Evolutionary conservation across 768 basidiomycete genomes (phyloP).

Genomic region (Imleria badia): DNA sequence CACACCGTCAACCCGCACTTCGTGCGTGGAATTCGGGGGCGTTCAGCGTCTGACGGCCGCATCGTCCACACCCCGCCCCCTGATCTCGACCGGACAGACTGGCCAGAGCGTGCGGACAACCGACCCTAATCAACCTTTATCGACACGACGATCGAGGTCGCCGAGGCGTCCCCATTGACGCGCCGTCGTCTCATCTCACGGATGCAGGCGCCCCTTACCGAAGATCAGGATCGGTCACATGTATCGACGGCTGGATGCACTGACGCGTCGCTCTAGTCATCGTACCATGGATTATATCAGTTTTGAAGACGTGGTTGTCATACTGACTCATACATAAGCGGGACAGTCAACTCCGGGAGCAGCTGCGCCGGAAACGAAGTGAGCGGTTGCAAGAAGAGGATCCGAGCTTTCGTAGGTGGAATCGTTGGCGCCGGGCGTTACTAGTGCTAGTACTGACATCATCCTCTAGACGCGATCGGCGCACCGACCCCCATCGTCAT

Average conservation of each 20-base stretch:
- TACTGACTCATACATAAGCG: constrained; percentile 16
- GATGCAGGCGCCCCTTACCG: constrained; percentile 6
- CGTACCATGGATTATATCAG: constrained; percentile 30
- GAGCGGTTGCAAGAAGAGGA: constrained; percentile 21
- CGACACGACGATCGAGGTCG: constrained; percentile 5
- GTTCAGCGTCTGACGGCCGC: constrained; percentile 25
- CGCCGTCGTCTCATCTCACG: not conserved
- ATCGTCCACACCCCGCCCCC: constrained; percentile 19
- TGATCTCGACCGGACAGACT: constrained; percentile 31
- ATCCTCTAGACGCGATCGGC: constrained; percentile 36
- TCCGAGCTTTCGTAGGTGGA: constrained; percentile 27
- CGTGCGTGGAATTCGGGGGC: constrained; percentile 15
- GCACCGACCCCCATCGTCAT: constrained; percentile 34
- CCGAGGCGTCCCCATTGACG: not conserved
- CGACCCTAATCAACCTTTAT: constrained; percentile 4
- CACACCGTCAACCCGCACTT: constrained; percentile 7
- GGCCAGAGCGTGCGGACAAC: constrained; percentile 29
- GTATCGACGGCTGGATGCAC: constrained; percentile 28
- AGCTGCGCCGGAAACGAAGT: constrained; percentile 19
- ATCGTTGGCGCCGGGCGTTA: not conserved
- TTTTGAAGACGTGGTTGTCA: constrained; percentile 22
- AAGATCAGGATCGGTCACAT: constrained; percentile 19
- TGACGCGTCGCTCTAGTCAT: constrained; percentile 18
- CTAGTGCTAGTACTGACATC: not conserved
- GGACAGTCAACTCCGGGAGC: constrained; percentile 25